phyloP scores from a whole-genome alignment of 768 basidiomycete species.

The Baorangia bicolor region DNA sequence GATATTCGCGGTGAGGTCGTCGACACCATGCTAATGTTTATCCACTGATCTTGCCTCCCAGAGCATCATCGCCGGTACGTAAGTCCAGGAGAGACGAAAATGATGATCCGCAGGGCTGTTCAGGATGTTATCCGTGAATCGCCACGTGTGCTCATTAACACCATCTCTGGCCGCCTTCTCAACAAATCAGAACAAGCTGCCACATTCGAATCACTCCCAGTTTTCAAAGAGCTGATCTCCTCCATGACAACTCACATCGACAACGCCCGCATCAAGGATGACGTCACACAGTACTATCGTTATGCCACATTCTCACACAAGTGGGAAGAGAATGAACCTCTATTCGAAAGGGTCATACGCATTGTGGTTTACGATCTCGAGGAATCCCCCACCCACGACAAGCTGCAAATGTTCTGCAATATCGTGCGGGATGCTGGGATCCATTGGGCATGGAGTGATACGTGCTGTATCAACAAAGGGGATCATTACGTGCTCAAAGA shows the following conservation, averaged over 20 bases:
- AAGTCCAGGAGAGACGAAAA: not conserved
- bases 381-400: not conserved
- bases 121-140: slow-evolving; percentile 1
- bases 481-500: not conserved
- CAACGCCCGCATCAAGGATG: not conserved
- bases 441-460: slow-evolving; percentile 9
- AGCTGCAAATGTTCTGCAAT: not conserved
- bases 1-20: not conserved
- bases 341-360: not conserved
- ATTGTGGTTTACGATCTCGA: slow-evolving; percentile 9
- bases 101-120: not conserved
- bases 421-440: not conserved
- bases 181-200: slow-evolving; percentile 1
- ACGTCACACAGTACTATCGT: slow-evolving; percentile 5
- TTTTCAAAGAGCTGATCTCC: slow-evolving; percentile 11
- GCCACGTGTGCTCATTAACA: slow-evolving; percentile 12
- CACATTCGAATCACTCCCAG: slow-evolving; percentile 1
- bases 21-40: not conserved
- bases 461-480: not conserved
- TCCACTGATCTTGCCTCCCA: not conserved
- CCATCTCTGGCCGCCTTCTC: slow-evolving; percentile 2
- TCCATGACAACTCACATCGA: slow-evolving; percentile 11
- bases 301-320: slow-evolving; percentile 13
- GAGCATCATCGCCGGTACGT: not conserved
- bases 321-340: slow-evolving; percentile 11